phyloP scores from a whole-genome alignment of 148 eudicot species.

The Pouteria glomerata region DNA sequence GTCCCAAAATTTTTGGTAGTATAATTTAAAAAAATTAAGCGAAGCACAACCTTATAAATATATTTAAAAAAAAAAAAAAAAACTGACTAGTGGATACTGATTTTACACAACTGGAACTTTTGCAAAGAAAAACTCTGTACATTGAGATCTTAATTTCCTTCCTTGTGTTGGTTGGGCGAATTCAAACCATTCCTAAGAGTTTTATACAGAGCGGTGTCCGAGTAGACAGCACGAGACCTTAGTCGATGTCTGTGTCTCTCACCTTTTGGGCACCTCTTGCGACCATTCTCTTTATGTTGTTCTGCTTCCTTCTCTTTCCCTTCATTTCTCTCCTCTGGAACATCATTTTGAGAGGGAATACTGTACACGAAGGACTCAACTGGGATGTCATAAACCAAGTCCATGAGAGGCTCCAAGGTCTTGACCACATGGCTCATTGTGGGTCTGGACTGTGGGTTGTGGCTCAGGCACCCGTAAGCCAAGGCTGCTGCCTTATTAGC shows the following conservation, averaged over 20 bases:
- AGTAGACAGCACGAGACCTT: constrained; percentile 19
- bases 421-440: constrained; percentile 46
- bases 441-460: constrained; percentile 57
- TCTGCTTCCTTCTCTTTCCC: background rate
- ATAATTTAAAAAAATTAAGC: no score
- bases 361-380: constrained; percentile 54
- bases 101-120: no score
- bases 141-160: no score
- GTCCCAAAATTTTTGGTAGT: no score
- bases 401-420: constrained; percentile 42
- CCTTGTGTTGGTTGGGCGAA: no score
- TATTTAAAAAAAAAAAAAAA: no score
- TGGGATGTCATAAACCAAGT: constrained; percentile 36
- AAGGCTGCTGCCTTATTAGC: constrained; percentile 63
- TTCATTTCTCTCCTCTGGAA: background rate
- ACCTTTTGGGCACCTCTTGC: no score
- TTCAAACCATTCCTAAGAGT: constrained; percentile 24
- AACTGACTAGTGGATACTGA: no score
- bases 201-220: constrained; percentile 29
- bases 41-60: no score
- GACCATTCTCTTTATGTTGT: constrained; percentile 20
- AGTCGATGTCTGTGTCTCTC: no score
- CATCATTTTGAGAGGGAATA: constrained; percentile 19
- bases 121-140: no score
- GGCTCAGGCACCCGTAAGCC: constrained; percentile 71